Base-by-base conservation (phyloP, 2,329 filamentous ascomycete genomes). In the Neospermospora avenae region DNA sequence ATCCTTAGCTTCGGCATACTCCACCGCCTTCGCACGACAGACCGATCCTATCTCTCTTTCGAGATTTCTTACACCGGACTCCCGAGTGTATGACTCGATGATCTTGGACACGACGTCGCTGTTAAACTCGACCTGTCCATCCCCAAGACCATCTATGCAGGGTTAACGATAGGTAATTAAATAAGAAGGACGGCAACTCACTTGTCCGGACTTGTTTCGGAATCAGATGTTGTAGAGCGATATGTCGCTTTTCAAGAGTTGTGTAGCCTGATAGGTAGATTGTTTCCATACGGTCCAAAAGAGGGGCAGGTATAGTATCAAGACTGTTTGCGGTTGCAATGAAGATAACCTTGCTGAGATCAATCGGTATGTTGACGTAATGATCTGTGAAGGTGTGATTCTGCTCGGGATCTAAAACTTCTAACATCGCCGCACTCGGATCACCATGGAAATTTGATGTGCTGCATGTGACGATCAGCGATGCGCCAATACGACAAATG, bases 241-340 rank as follows among this genome's bases (percentile, higher is more conserved):
- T 99, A 74, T 97, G 91, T 59, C 91, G 85, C 79, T 99, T 99
- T 79, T 99, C 95, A 18, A 98, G 82, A 5, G 93, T 97, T 0
- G 95, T 99, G 78, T 99, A 99, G 67, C 95, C 95, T 1, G 92
- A 91, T 22, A 99, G 84, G 66, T 90, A 84, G 57, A 99, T 96
- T 6, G 88, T 96, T 77, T 99, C 95, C 93, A 99, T 97, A 61
- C 95, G 89, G 75, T 99, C 95, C 13, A 99, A 82, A 2, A 99
- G 80, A 18, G 95, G 93, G n/a, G 92, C 81, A 2, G 95, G 93
- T 57, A 99, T 99, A 0, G 93, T 97, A 70, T 98, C 93, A 24
- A 98, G 81, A 10, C 85, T 91, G 76, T 99, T 99, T 48, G 95
- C 95, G 0, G 95, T 99, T 6, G 95, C 95, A 70, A 99, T 96